Conservation (phyloP, 805 yeast genomes). For the Candida oleophila region DNA sequence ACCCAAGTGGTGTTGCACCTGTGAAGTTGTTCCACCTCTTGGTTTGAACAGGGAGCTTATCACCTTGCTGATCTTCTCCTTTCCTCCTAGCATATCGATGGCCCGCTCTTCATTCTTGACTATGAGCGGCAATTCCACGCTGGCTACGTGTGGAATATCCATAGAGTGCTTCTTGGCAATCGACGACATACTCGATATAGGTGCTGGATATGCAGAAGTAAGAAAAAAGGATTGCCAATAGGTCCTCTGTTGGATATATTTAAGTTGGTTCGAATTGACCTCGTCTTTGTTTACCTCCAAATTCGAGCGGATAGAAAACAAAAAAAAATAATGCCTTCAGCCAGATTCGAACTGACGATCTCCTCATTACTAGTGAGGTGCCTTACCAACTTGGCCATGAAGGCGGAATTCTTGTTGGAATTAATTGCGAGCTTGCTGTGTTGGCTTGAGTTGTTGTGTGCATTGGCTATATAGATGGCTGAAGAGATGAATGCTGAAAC, state of each 20-base stretch:
- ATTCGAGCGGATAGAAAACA: background rate
- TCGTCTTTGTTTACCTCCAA: background rate
- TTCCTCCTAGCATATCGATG: conserved; percentile 68
- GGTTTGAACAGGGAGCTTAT: conserved; percentile 34
- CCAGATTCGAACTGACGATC: conserved; percentile 21
- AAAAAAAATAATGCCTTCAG: conserved; percentile 18
- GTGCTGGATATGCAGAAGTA: background rate
- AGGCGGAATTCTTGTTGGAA: conserved; percentile 10
- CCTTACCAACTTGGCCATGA: conserved; percentile 24
- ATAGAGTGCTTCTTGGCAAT: conserved; percentile 57
- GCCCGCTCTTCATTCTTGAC: conserved; percentile 67
- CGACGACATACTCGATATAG: conserved; percentile 6
- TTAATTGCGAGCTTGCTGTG: background rate
- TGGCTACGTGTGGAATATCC: conserved; percentile 70
- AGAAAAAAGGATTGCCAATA: too few relatives aligned
- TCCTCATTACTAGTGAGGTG: conserved; percentile 11
- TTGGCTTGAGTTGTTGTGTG: too few relatives aligned
- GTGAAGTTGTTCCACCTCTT: background rate
- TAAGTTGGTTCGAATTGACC: background rate
- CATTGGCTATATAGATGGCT: too few relatives aligned
- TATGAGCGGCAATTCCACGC: conserved; percentile 76
- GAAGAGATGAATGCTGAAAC: too few relatives aligned
- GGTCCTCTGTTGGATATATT: too few relatives aligned
- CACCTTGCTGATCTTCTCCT: conserved; percentile 37
- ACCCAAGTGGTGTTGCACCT: background rate